Base-by-base conservation (phyloP, 2,329 filamentous ascomycete genomes). In the Xylariaceae sp. region DNA sequence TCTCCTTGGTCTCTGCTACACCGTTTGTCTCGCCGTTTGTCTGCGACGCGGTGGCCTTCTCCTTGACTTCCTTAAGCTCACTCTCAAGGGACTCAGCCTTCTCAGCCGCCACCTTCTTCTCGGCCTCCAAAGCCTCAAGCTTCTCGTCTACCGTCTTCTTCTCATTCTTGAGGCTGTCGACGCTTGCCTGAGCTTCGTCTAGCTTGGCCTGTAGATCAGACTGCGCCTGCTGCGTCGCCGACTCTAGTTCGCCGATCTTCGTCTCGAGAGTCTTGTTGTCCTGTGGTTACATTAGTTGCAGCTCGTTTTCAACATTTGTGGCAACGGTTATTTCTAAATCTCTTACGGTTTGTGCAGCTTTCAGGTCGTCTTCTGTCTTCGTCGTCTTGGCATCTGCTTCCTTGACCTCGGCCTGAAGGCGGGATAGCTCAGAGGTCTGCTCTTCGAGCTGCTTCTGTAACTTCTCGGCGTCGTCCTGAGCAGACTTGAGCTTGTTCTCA, bases 301-400 rank as follows among this genome's bases (percentile, higher is more conserved):
- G 19, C 44, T 26, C 2, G n/a, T 16, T 37, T n/a, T 29, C 10
- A 7, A 18, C 18, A 20, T 21, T 40, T 19, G 45, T 49, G 20
- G 32, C 18, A 44, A 23, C 1, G n/a, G 7, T 9, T 1, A 2
- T 6, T 6, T 29, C 7, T 16, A 18, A 42, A 40, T 2, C 40
- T 51, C 70, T 61, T 70, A 75, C 74, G 21, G 63, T 60, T 44
- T 73, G 61, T 1, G 67, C 65, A 26, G 67, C 57, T 49, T 71
- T 65, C 7, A 79, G 66, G 47, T 75, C 68, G 19, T 73, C 73
- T 21, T 73, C 67, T 10, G 71, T 69, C 64, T 76, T 72, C 20
- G 69, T 65, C 2, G 71, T 70, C 60, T 75, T 74, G 52, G 71
- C 65, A 53, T 75, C 69, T 3, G 74, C 74, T 47, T 68, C 67